phyloP scores from a whole-genome alignment of 176 grass and related monocot genomes.

The Coix lacrymajobi region DNA sequence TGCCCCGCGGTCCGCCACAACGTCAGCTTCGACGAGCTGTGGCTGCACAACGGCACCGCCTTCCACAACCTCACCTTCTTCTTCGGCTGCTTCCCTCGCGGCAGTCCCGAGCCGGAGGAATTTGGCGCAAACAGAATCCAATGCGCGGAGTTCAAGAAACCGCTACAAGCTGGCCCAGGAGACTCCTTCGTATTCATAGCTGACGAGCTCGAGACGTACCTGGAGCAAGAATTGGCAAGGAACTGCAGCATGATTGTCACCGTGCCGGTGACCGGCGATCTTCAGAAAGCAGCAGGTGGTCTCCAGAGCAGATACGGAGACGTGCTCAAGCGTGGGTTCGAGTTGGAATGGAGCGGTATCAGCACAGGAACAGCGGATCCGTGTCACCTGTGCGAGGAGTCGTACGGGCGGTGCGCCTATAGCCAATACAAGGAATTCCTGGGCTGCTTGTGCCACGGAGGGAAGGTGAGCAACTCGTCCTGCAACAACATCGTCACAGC shows the following conservation, averaged over 20 bases:
- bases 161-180: fast-evolving
- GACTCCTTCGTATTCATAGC: neutral
- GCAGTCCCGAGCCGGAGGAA: fast-evolving
- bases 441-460: constrained; percentile 31
- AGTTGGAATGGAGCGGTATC: neutral
- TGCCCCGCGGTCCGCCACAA: constrained; percentile 1
- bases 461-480: neutral
- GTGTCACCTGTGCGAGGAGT: neutral
- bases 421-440: neutral
- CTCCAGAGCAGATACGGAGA: fast-evolving
- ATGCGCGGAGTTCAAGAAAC: fast-evolving
- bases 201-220: fast-evolving
- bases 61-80: neutral
- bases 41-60: neutral
- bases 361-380: fast-evolving
- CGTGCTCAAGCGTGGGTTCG: neutral
- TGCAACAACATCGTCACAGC: neutral
- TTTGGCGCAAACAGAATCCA: neutral
- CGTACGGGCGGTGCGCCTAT: neutral
- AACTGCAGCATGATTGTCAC: fast-evolving
- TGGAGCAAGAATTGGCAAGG: fast-evolving
- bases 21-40: neutral
- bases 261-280: neutral
- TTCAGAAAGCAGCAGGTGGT: fast-evolving
- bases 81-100: neutral